phyloP scores from a whole-genome alignment of 805 yeast species.

The Cyberlindnera maritima region DNA sequence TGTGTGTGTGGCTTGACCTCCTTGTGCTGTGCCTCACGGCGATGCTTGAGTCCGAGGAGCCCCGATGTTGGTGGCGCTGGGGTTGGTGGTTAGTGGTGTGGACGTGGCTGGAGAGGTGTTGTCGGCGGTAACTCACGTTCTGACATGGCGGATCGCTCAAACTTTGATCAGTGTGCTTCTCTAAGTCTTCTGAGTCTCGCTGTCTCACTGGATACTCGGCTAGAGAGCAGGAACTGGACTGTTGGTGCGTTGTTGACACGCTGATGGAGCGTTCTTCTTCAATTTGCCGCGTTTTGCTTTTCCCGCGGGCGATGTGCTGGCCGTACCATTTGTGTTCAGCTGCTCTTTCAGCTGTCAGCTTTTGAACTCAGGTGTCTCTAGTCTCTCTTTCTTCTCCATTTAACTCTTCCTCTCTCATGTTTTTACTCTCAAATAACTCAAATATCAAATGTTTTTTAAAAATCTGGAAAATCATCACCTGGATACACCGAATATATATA shows the following conservation, averaged over 20 bases:
- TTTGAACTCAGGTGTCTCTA: no score
- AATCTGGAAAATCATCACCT: conserved; percentile 1
- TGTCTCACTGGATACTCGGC: no score
- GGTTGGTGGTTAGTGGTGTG: background rate
- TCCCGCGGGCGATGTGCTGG: background rate
- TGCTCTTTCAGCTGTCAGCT: no score
- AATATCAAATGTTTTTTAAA: background rate
- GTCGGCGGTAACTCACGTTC: conserved; percentile 2
- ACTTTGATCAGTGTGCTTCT: background rate
- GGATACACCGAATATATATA: conserved; percentile 1
- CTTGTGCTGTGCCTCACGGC: background rate
- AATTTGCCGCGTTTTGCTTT: background rate
- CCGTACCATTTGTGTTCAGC: no score
- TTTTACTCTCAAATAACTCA: no score
- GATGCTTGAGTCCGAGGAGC: conserved; percentile 4
- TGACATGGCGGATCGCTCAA: conserved; percentile 2
- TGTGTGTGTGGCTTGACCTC: no score
- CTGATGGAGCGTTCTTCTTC: background rate
- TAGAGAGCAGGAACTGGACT: no score
- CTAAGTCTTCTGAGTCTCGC: background rate
- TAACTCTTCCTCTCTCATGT: no score
- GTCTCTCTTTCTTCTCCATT: no score
- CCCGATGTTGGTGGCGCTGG: conserved; percentile 2
- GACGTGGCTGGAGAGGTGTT: background rate
- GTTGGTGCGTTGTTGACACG: no score